These are phyloP conservation scores for Fusarium succisae DNA, from an alignment of 2,329 filamentous ascomycete genomes.

Conservation along the genomic window DNA sequence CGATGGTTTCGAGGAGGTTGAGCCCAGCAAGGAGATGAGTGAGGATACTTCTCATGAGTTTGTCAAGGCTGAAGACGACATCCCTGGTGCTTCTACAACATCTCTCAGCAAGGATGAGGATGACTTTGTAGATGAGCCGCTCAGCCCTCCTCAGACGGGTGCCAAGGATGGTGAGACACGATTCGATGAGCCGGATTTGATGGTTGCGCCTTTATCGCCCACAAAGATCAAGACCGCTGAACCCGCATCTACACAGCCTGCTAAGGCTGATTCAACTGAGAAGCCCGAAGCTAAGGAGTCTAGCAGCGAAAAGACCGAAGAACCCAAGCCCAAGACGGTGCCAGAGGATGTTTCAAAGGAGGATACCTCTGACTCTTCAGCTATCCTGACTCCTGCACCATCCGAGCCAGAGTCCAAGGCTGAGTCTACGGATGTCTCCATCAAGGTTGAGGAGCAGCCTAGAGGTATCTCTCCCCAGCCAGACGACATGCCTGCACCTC, in stretches of 20 bases:
- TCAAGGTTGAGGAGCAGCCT: constrained; percentile 23
- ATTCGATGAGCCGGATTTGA: constrained; percentile 65
- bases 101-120: constrained; percentile 67
- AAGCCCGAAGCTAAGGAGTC: constrained; percentile 17
- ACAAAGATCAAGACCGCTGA: constrained; percentile 49
- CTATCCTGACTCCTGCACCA: constrained; percentile 32
- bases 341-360: constrained; percentile 14
- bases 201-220: constrained; percentile 68
- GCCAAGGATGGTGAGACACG: constrained; percentile 63
- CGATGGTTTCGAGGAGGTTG: constrained; percentile 93
- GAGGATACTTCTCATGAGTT: constrained; percentile 78
- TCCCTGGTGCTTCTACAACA: constrained; percentile 45
- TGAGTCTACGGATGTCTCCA: constrained; percentile 9
- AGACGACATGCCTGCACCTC: constrained; percentile 74
- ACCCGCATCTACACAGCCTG: constrained; percentile 29
- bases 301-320: background rate
- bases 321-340: background rate
- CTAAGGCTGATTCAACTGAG: constrained; percentile 19
- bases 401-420: constrained; percentile 39
- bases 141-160: constrained; percentile 73
- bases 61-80: constrained; percentile 67
- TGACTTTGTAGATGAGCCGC: constrained; percentile 81
- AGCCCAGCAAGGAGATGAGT: constrained; percentile 72
- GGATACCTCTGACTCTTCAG: constrained; percentile 34
- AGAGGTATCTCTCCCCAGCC: constrained; percentile 62